Evolutionary conservation across 1,284 basidiomycete species (phyloP), one percentile per base, ranked within the genome.

Genomic region (Cutaneotrichosporon daszewskae): DNA sequence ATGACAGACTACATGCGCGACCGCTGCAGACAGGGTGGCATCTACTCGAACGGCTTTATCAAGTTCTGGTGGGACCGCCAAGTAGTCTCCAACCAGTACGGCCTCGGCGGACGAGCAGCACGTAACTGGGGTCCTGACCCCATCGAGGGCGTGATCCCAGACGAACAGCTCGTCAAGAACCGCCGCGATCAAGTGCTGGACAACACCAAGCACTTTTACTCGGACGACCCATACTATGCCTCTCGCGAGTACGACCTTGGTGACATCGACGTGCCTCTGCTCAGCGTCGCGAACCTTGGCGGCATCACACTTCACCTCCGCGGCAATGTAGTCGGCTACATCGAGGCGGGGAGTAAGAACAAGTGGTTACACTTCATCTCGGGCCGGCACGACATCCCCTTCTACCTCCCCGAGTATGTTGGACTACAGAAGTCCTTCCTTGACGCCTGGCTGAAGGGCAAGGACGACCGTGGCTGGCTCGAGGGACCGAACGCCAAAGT

Each of bases 341-440:
- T 61, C 16, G 58, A 60, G 22, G 66, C 60, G 2, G 57, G 55
- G 2, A 57, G 60, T 6, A 54, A 49, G 43, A 53, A 64, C 49
- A 69, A 69, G 49, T 69, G 66, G 66, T 57, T 69, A 9, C 61
- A 54, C 42, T 58, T 65, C 45, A 64, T 65, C 34, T 57, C 58
- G 4, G 66, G 66, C 8, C 47, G 66, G 12, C 66, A 69, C 45
- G 66, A 68, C 42, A 35, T 66, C 2, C 66, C 66, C 6, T 66
- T 68, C 53, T 69, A 62, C 51, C 51, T 66, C 8, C 48, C 57
- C 0, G 58, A 66, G 32, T 58, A 52, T 27, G 60, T 63, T 32
- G 50, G 51, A 32, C 51, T 66, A 5, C 66, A 67, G 31, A 55
- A 56, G 33, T 60, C 58, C 2, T 66, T 68, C 55, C 53, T 66